Conservation (phyloP, 768 basidiomycete species). For the Jaapia argillacea region DNA sequence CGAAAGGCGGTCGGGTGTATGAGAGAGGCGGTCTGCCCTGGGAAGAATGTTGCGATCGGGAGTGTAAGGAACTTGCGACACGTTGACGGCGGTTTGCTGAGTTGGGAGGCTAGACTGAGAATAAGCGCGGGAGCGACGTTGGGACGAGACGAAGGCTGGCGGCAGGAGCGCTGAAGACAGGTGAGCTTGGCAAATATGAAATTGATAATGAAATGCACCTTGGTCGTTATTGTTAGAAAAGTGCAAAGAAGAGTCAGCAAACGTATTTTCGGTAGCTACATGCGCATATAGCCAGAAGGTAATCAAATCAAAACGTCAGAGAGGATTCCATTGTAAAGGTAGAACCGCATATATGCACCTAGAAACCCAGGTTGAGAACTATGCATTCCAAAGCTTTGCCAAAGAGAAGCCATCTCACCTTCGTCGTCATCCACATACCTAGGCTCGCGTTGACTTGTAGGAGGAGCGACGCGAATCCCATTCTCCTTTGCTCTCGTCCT, state of each 20-base stretch:
- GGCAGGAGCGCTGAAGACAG: slow-evolving; percentile 41
- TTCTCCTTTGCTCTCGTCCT: slow-evolving; percentile 61
- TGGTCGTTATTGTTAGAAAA: background rate
- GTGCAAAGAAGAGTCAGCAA: background rate
- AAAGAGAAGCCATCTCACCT: slow-evolving; percentile 8
- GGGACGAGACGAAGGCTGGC: slow-evolving; percentile 45
- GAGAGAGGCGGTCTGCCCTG: no score
- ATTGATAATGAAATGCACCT: background rate
- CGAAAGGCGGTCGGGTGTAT: no score
- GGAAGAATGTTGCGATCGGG: slow-evolving; percentile 17
- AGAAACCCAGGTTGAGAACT: background rate
- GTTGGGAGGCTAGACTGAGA: slow-evolving; percentile 45
- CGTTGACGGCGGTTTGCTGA: slow-evolving; percentile 5
- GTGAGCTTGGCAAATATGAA: background rate
- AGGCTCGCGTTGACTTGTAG: slow-evolving; percentile 25
- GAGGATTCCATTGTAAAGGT: slow-evolving; percentile 9
- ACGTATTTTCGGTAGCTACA: background rate
- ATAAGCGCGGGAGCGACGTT: slow-evolving; percentile 39
- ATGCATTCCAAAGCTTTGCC: background rate
- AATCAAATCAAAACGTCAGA: slow-evolving; percentile 11
- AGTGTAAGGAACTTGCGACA: no score
- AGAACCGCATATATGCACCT: background rate
- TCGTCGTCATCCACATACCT: slow-evolving; percentile 39
- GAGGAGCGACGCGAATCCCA: slow-evolving; percentile 54
- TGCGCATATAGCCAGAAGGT: background rate